Percentiles rank a stretch among this genome's conserved stretches.
Conservation (phyloP, 176 grass and related monocot genomes). For the Phoenix dactylifera region DNA sequence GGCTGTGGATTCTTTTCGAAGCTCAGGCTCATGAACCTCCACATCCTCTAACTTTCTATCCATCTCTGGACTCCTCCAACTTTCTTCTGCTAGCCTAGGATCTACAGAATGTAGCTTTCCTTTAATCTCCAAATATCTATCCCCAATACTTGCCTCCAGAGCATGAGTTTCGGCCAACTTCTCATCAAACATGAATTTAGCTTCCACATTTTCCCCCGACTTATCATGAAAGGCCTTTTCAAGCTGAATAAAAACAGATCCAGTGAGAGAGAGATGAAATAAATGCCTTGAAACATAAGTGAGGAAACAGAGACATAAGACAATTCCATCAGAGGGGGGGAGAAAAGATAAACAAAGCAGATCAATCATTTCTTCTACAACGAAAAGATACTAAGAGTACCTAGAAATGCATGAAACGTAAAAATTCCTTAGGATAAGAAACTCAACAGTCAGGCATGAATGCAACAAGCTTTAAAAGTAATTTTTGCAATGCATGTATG, state of each 20-base stretch:
- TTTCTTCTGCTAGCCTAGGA: slow-evolving; percentile 89
- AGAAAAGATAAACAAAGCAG: too few species aligned
- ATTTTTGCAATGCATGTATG: too few species aligned
- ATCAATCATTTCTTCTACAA: too few species aligned
- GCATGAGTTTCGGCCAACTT: slow-evolving; percentile 65
- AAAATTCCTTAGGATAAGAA: too few species aligned
- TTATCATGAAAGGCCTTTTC: slow-evolving; percentile 75
- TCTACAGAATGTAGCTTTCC: slow-evolving; percentile 72
- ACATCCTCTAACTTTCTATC: slow-evolving; percentile 71
- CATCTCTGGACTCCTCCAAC: slow-evolving; percentile 70
- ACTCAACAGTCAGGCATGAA: too few species aligned
- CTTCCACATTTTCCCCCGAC: slow-evolving; percentile 59
- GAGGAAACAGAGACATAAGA: too few species aligned
- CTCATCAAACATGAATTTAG: slow-evolving; percentile 72
- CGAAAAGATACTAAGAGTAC: too few species aligned
- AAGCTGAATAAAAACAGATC: slow-evolving; percentile 37
- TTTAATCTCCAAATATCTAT: slow-evolving; percentile 73
- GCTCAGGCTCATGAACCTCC: slow-evolving; percentile 55
- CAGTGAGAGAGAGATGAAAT: slow-evolving; percentile 13
- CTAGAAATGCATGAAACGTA: too few species aligned
- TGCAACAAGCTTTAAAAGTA: too few species aligned
- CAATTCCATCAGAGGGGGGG: too few species aligned
- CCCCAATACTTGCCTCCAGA: slow-evolving; percentile 66
- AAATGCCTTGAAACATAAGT: not conserved
- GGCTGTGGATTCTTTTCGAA: slow-evolving; percentile 76